Conservation (phyloP, 768 basidiomycete genomes). For the Kwoniella dejecticola region DNA sequence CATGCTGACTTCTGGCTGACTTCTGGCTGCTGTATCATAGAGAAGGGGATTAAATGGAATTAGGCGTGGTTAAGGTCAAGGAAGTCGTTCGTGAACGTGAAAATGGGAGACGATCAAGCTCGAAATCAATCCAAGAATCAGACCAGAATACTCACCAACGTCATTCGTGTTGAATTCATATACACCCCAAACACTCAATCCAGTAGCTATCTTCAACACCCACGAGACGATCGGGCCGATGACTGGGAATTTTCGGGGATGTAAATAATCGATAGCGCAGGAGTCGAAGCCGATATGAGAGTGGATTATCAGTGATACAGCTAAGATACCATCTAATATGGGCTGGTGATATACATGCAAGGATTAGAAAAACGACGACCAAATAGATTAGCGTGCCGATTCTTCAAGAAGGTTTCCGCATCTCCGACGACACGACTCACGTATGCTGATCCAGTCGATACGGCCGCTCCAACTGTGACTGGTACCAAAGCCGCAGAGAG, state of each 20-base stretch:
- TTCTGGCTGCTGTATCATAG: too few species aligned
- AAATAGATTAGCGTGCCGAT: not conserved
- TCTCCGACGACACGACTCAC: slow-evolving; percentile 36
- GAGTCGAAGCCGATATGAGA: slow-evolving; percentile 84
- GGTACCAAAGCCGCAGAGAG: slow-evolving; percentile 86
- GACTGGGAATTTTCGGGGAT: slow-evolving; percentile 88
- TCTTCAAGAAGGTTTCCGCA: too few species aligned
- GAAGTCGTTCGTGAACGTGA: not conserved
- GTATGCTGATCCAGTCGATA: slow-evolving; percentile 71
- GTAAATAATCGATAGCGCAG: slow-evolving; percentile 82
- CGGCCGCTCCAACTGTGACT: slow-evolving; percentile 81
- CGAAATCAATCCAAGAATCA: not conserved
- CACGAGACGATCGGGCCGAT: slow-evolving; percentile 72
- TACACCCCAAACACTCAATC: slow-evolving; percentile 75
- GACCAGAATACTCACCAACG: slow-evolving; percentile 67
- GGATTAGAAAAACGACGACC: not conserved
- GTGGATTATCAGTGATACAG: slow-evolving; percentile 84
- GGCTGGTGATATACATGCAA: too few species aligned
- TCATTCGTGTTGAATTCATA: slow-evolving; percentile 99
- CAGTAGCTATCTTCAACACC: slow-evolving; percentile 75
- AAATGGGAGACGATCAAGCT: not conserved
- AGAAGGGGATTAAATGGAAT: too few species aligned
- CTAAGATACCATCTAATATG: slow-evolving; percentile 84
- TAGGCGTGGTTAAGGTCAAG: too few species aligned
- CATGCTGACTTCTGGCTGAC: too few species aligned